Conservation (phyloP, 371 early-diverging fungal genomes). For the Saksenaea vasiformis region DNA sequence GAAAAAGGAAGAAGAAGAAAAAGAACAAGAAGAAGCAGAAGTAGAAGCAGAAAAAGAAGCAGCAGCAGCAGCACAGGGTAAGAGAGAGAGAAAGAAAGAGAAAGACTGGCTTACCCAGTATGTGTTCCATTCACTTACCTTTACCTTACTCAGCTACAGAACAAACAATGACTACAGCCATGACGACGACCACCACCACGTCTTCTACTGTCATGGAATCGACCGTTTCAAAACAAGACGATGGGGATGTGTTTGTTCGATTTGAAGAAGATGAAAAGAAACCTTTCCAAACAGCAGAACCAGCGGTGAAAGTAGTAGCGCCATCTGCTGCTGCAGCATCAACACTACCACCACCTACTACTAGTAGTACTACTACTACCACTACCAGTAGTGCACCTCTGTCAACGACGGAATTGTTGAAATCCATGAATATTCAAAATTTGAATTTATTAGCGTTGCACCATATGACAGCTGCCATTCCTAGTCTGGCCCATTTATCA, state of each 20-base stretch:
- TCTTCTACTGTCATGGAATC: not conserved
- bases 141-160: not conserved
- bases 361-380: too few relatives aligned
- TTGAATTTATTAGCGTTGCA: slow-evolving; percentile 46
- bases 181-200: not conserved
- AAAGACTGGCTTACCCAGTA: too few relatives aligned
- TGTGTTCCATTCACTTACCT: not conserved
- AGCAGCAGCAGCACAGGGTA: not conserved
- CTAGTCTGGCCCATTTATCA: slow-evolving; percentile 33
- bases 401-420: slow-evolving; percentile 22
- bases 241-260: slow-evolving; percentile 45
- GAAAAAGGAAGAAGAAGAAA: not conserved
- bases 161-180: not conserved
- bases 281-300: not conserved
- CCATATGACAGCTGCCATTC: slow-evolving; percentile 43
- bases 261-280: slow-evolving; percentile 50
- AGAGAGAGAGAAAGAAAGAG: not conserved
- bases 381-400: too few relatives aligned
- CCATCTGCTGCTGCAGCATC: not conserved
- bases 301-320: slow-evolving; percentile 9
- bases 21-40: slow-evolving; percentile 6
- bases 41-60: not conserved
- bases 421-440: slow-evolving; percentile 39
- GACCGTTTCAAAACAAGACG: not conserved
- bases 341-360: too few relatives aligned